A percentile compares a stretch with the other conserved stretches of the same genome.
phyloP scores from a whole-genome alignment of 345 rosid species.

The Euphorbia pulcherrima region DNA sequence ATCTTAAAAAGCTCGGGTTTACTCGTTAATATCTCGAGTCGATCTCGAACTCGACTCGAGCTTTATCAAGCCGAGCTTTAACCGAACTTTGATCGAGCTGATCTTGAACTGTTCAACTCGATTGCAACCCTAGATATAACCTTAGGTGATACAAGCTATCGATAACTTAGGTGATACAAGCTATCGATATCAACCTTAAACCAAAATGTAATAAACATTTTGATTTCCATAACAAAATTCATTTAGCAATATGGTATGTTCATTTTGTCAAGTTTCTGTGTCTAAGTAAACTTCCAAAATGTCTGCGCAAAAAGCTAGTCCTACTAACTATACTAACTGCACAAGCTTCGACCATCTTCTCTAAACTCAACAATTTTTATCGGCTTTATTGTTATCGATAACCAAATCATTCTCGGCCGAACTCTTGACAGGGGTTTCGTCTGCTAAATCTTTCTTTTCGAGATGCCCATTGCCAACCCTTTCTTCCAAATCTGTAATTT shows the following conservation, averaged over 20 bases:
- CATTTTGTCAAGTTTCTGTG: neutral
- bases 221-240: neutral
- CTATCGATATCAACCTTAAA: neutral
- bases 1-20: too few species aligned
- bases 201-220: neutral
- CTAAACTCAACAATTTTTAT: constrained; percentile 9
- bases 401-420: too few species aligned
- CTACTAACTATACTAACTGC: neutral
- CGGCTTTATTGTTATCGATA: neutral
- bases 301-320: neutral
- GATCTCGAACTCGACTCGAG: too few species aligned
- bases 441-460: constrained; percentile 3
- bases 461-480: constrained; percentile 8
- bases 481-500: constrained; percentile 13
- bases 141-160: too few species aligned
- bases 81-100: too few species aligned
- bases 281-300: neutral
- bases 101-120: too few species aligned
- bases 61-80: too few species aligned
- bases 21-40: too few species aligned
- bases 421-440: constrained; percentile 7
- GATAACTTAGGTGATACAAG: too few species aligned
- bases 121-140: too few species aligned
- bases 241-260: neutral
- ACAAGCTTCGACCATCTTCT: neutral